These are phyloP conservation scores for Neurospora sp. DNA, from an alignment of 495 filamentous ascomycete genomes.

Conservation along the genomic window DNA sequence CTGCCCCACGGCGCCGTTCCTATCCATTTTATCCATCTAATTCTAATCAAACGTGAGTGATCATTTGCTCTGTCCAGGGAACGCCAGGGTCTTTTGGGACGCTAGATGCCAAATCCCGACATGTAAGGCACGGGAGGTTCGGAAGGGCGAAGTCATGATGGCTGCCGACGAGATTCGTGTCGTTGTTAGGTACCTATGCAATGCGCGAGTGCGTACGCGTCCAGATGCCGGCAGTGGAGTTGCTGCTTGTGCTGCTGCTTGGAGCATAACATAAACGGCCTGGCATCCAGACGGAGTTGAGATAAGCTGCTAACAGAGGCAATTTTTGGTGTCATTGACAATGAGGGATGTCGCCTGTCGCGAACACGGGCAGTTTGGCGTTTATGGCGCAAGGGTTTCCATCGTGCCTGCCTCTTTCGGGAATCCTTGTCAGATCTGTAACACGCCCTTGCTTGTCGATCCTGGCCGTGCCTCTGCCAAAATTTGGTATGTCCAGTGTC, in stretches of 20 bases:
- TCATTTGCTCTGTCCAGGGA: not conserved
- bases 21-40: not conserved
- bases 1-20: not conserved
- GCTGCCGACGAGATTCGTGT: not conserved
- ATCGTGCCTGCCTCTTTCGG: slow-evolving; percentile 4
- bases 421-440: slow-evolving; percentile 22
- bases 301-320: not conserved
- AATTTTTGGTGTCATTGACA: not conserved
- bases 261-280: not conserved
- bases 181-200: not conserved
- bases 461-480: slow-evolving; percentile 18
- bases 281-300: not conserved
- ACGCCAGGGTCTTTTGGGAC: not conserved
- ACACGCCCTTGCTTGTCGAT: slow-evolving; percentile 22
- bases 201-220: not conserved
- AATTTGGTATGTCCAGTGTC: slow-evolving; percentile 11
- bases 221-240: not conserved
- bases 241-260: not conserved
- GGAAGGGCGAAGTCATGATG: not conserved
- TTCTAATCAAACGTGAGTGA: not conserved
- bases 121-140: not conserved
- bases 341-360: not conserved
- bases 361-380: not conserved
- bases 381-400: slow-evolving; percentile 1
- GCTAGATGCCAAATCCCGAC: not conserved